Conservation (phyloP, 2,329 filamentous ascomycete genomes). For the Xylariaceae sp. region DNA sequence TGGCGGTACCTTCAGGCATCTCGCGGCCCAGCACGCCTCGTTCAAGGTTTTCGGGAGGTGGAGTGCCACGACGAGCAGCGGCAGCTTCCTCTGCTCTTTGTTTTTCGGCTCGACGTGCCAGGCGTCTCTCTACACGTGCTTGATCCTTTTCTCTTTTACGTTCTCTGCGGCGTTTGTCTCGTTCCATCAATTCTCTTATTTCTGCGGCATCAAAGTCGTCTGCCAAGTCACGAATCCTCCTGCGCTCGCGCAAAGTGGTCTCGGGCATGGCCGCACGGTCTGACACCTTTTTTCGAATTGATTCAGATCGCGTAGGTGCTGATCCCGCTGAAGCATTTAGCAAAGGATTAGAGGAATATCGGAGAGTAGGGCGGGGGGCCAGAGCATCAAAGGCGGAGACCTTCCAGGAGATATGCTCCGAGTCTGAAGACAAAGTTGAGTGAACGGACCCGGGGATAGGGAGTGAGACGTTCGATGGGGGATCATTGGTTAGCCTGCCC, state of each 20-base stretch:
- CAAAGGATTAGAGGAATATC: constrained; percentile 64
- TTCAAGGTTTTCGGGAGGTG: constrained; percentile 54
- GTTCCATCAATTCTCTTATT: constrained; percentile 82
- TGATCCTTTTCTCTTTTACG: constrained; percentile 66
- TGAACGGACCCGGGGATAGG: constrained; percentile 70
- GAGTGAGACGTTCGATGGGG: constrained; percentile 69
- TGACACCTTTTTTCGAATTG: constrained; percentile 49
- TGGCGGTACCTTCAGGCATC: constrained; percentile 52
- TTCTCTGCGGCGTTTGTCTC: constrained; percentile 77
- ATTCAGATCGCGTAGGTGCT: constrained; percentile 45
- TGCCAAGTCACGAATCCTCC: constrained; percentile 67
- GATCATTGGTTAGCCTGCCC: constrained; percentile 53
- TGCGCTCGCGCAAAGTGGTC: constrained; percentile 56
- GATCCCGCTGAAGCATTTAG: constrained; percentile 44
- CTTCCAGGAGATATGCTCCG: constrained; percentile 73
- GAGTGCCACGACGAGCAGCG: constrained; percentile 47
- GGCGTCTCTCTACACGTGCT: constrained; percentile 60
- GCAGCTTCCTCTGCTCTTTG: constrained; percentile 57
- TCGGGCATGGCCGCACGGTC: constrained; percentile 55
- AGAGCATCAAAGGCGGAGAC: constrained; percentile 78
- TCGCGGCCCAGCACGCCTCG: constrained; percentile 59
- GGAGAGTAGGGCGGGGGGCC: constrained; percentile 78
- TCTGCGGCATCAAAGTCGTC: constrained; percentile 82
- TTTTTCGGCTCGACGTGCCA: constrained; percentile 65
- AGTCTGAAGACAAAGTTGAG: constrained; percentile 71